These are phyloP conservation scores for Eucalyptus tenuipes DNA, from an alignment of 345 rosid species.

Conservation along the genomic window DNA sequence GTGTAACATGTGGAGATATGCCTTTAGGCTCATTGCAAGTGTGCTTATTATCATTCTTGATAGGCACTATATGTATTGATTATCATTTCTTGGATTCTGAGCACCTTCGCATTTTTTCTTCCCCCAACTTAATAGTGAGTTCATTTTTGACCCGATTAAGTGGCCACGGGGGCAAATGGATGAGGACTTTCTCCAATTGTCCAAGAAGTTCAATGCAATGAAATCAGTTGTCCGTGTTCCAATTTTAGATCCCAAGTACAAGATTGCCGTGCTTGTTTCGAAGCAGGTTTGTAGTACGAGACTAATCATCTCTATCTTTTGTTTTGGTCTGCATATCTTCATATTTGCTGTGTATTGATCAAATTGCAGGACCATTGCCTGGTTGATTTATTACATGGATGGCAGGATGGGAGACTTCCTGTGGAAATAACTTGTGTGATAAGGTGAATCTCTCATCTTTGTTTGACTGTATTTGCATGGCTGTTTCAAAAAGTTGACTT, in stretches of 20 bases:
- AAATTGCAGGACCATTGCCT: conserved; percentile 78
- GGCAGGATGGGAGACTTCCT: conserved; percentile 92
- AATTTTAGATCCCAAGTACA: conserved; percentile 66
- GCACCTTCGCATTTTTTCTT: neutral
- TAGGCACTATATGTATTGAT: neutral
- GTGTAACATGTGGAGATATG: neutral
- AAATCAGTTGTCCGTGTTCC: conserved; percentile 80
- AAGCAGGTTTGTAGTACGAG: conserved; percentile 41
- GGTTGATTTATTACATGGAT: conserved; percentile 67
- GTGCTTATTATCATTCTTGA: neutral
- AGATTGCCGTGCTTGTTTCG: conserved; percentile 80
- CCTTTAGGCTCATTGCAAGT: neutral
- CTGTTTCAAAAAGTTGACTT: neutral
- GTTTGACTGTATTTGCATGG: neutral
- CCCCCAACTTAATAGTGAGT: conserved; percentile 31
- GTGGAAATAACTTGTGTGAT: conserved; percentile 82
- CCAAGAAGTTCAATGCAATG: conserved; percentile 41
- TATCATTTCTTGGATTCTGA: neutral
- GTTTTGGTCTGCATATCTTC: neutral
- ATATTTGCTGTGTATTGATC: neutral
- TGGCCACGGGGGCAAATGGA: conserved; percentile 74
- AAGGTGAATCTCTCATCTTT: conserved; percentile 32
- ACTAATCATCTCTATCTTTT: neutral
- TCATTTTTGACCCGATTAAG: conserved; percentile 58
- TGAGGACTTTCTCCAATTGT: conserved; percentile 57